Evolutionary conservation across 2,329 filamentous ascomycete species (phyloP).

Genomic region (Verticillium zaregamsianum): DNA sequence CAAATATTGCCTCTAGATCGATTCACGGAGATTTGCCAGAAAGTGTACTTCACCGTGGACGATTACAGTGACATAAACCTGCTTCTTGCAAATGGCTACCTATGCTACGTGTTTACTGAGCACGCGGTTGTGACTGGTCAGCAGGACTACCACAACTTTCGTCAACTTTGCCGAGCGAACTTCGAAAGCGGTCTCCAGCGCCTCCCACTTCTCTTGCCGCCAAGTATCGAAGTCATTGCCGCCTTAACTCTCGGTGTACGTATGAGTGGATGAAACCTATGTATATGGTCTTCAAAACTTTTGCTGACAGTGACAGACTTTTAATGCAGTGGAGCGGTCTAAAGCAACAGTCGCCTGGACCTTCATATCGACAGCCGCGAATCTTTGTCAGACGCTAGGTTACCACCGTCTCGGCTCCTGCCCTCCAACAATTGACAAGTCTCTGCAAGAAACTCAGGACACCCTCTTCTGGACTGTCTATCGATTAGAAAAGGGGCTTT

Average conservation of each 20-base stretch:
- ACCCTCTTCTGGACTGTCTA: slow-evolving; percentile 31
- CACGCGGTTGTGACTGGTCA: slow-evolving; percentile 19
- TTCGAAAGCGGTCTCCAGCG: slow-evolving; percentile 18
- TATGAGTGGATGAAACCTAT: neutral
- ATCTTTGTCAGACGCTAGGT: slow-evolving; percentile 26
- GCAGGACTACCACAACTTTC: slow-evolving; percentile 17
- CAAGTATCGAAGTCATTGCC: slow-evolving; percentile 27
- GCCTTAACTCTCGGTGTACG: slow-evolving; percentile 28
- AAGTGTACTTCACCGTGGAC: slow-evolving; percentile 30
- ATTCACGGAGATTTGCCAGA: slow-evolving; percentile 25
- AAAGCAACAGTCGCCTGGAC: slow-evolving; percentile 26
- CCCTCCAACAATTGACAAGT: slow-evolving; percentile 2
- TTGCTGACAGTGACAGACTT: slow-evolving; percentile 17
- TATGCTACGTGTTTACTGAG: slow-evolving; percentile 29
- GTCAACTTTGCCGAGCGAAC: slow-evolving; percentile 20
- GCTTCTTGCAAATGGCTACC: slow-evolving; percentile 28
- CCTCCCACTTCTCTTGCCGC: slow-evolving; percentile 25
- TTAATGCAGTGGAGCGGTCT: slow-evolving; percentile 26
- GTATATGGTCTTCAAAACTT: neutral
- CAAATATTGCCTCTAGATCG: slow-evolving; percentile 24
- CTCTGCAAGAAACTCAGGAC: slow-evolving; percentile 7
- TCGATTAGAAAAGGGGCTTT: slow-evolving; percentile 29
- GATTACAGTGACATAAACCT: slow-evolving; percentile 25
- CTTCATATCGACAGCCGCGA: slow-evolving; percentile 29
- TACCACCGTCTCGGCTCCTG: slow-evolving; percentile 20